These are phyloP conservation scores for Zarea fungicola DNA, from an alignment of 2,329 filamentous ascomycete species.

Conservation along the genomic window DNA sequence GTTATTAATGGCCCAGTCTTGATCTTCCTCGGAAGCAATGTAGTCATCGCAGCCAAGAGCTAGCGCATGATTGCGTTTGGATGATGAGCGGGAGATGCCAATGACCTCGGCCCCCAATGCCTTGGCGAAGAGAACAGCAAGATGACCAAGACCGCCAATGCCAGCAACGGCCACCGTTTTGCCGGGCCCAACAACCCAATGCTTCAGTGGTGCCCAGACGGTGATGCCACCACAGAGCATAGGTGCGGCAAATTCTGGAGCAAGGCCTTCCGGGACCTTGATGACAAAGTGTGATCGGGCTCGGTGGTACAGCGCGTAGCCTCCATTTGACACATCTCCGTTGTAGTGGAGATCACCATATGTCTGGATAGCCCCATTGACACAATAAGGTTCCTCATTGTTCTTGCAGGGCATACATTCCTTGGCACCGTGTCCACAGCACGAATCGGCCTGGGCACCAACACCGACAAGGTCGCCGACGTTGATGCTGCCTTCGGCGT, in stretches of 20 bases:
- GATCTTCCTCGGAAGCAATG: conserved; percentile 39
- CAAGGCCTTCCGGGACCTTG: conserved; percentile 39
- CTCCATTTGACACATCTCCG: conserved; percentile 43
- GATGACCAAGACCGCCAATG: conserved; percentile 64
- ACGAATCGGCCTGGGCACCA: conserved; percentile 55
- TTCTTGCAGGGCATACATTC: conserved; percentile 36
- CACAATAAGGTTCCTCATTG: conserved; percentile 39
- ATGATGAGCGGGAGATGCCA: conserved; percentile 49
- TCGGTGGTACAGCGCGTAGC: conserved; percentile 33
- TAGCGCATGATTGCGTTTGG: conserved; percentile 50
- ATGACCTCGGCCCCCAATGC: conserved; percentile 58
- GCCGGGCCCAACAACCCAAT: conserved; percentile 60
- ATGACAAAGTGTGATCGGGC: conserved; percentile 42
- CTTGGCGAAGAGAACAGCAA: conserved; percentile 63
- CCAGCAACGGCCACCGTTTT: conserved; percentile 63
- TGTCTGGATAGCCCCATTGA: conserved; percentile 38
- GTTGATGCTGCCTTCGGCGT: conserved; percentile 42
- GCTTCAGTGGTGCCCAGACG: conserved; percentile 56
- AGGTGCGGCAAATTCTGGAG: conserved; percentile 46
- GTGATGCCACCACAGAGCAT: conserved; percentile 70
- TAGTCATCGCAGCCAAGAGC: conserved; percentile 53
- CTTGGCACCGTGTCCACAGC: conserved; percentile 33
- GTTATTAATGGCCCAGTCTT: conserved; percentile 50
- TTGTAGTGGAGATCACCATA: conserved; percentile 38
- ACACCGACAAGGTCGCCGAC: conserved; percentile 60